These are phyloP conservation scores for Lasiodiplodia theobromae DNA, from an alignment of 2,329 filamentous ascomycete species.

Conservation along the genomic window DNA sequence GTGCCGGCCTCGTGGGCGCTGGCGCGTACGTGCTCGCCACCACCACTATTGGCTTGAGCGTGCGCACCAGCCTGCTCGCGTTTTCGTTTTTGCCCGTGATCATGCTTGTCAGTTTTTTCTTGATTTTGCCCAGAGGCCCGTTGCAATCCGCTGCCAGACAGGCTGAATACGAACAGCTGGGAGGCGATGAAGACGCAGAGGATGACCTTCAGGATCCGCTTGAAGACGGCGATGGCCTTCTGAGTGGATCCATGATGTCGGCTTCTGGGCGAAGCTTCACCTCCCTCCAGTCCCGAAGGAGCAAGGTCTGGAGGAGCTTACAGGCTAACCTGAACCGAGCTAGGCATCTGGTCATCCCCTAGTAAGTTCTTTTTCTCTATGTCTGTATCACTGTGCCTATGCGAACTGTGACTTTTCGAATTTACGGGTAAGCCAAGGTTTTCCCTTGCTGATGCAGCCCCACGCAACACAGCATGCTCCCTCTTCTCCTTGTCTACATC, in stretches of 20 bases:
- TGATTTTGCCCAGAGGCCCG: conserved; percentile 74
- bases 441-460: conserved; percentile 9
- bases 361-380: conserved; percentile 53
- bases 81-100: conserved; percentile 80
- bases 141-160: conserved; percentile 59
- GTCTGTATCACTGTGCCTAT: conserved; percentile 26
- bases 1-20: conserved; percentile 84
- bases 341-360: conserved; percentile 73
- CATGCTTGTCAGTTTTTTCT: conserved; percentile 88
- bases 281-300: conserved; percentile 32
- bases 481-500: conserved; percentile 88
- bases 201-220: conserved; percentile 35
- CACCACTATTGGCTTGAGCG: conserved; percentile 76
- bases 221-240: conserved; percentile 42
- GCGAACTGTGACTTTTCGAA: neutral
- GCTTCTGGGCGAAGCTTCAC: conserved; percentile 39
- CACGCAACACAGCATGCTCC: conserved; percentile 72
- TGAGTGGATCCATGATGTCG: conserved; percentile 44
- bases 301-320: conserved; percentile 44
- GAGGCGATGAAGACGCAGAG: conserved; percentile 48
- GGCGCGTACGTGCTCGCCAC: conserved; percentile 88
- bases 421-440: neutral
- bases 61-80: conserved; percentile 75
- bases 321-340: conserved; percentile 68
- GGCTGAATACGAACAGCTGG: conserved; percentile 62